Evolutionary conservation across 768 basidiomycete species (phyloP), one percentile per base, ranked within the genome.

Genomic region (Rubroboletus satanas): DNA sequence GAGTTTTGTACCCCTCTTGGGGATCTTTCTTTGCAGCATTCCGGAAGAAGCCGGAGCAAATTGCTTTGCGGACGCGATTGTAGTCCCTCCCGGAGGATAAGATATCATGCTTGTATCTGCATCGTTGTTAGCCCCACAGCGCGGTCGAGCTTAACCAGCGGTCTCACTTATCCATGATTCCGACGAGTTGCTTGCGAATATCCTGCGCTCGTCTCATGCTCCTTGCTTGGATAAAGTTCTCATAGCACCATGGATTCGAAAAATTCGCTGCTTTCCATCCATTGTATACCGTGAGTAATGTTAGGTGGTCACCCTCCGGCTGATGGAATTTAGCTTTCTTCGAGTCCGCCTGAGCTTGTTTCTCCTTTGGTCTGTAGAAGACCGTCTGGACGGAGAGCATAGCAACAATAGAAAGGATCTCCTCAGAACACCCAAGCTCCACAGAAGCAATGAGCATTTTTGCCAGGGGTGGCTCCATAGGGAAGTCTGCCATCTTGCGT

Each of bases 251-350:
- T 6, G 96, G 94, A 70, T 97, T 96, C 33, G 93, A 93, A 68
- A 97, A 98, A 69, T 90, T 97, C 55, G 88, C 91, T 6, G 80
- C 86, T 68, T 98, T 97, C 97, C 97, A 99, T 15, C 93, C 97
- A 63, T 98, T 99, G 74, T 98, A 99, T 3, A 99, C 97, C 7
- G 96, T 90, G 58, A 94, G 74, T 36, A 95, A 72, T 11, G 93
- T 96, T 33, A 96, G 74, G 68, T 98, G 92, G 65, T 98, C 97
- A 9, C 97, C 97, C 75, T 98, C 97, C 1, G 97, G 93, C 69
- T 98, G 93, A 73, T 98, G 96, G 74, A 99, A 99, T 72, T 99
- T 99, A 32, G 97, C 97, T 72, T 98, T 99, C 77, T 99, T 98
- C 35, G 96, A 94, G 72, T 99, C 97, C 0, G 97, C 97, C 73